Evolutionary conservation across 139 green algal genomes (phyloP).

Genomic region (Chlorokybus atmophyticus): DNA sequence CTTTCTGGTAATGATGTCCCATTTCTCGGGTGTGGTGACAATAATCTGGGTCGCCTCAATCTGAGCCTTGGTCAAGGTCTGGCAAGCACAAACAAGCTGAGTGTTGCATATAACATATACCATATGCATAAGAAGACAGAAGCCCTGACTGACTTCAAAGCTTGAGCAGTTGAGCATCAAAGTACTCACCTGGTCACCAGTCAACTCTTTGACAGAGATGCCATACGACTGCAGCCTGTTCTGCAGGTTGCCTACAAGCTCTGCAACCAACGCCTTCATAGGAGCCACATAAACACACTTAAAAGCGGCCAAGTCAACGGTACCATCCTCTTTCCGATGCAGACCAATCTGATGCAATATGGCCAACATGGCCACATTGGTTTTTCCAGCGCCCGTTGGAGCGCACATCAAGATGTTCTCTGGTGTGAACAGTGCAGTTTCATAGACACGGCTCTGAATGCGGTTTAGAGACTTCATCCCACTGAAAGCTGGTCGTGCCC

Average conservation of each 20-base stretch:
- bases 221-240: constrained; percentile 33
- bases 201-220: constrained; percentile 37
- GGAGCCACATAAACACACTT: constrained; percentile 97
- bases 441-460: constrained; percentile 70
- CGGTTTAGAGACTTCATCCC: constrained; percentile 83
- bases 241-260: constrained; percentile 87
- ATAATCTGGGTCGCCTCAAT: constrained; percentile 92
- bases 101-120: too few species aligned
- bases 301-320: constrained; percentile 71
- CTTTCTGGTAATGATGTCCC: constrained; percentile 98
- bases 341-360: constrained; percentile 81
- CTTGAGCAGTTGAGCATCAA: too few species aligned
- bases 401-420: constrained; percentile 91
- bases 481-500: constrained; percentile 69
- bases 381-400: constrained; percentile 88
- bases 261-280: constrained; percentile 97
- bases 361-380: constrained; percentile 93
- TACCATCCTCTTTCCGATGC: constrained; percentile 60
- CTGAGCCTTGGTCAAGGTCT: constrained; percentile 63
- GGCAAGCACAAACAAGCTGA: too few species aligned
- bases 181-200: constrained; percentile 13
- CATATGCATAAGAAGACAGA: too few species aligned
- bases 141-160: too few species aligned
- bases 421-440: constrained; percentile 68
- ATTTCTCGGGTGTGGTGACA: constrained; percentile 98